Conservation (phyloP, 1,284 basidiomycete genomes). For the Porogramme epimiltina region DNA sequence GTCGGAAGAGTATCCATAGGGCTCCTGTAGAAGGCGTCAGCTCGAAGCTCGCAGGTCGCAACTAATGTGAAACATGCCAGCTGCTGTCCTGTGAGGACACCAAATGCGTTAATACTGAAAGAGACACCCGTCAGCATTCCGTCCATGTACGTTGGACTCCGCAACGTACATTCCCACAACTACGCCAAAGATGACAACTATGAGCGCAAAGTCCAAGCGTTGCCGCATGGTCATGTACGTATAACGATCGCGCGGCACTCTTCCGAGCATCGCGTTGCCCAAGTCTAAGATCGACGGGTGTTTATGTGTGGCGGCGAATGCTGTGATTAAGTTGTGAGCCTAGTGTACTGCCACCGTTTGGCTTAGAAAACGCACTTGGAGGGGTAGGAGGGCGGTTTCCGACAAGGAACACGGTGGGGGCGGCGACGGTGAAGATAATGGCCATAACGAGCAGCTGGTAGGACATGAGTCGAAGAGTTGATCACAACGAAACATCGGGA, state of each 20-base stretch:
- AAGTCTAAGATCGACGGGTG: conserved; percentile 54
- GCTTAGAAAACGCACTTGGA: conserved; percentile 56
- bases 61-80: conserved; percentile 46
- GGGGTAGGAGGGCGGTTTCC: conserved; percentile 52
- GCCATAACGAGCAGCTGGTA: conserved; percentile 67
- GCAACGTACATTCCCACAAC: conserved; percentile 56
- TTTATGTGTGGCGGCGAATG: conserved; percentile 63
- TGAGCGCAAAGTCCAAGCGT: conserved; percentile 66
- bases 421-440: conserved; percentile 64
- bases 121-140: too few species aligned
- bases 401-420: conserved; percentile 61
- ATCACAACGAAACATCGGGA: background rate
- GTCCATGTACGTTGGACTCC: background rate
- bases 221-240: conserved; percentile 63
- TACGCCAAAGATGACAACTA: conserved; percentile 61
- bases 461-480: background rate
- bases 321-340: conserved; percentile 36
- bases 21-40: conserved; percentile 45
- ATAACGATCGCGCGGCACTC: conserved; percentile 37
- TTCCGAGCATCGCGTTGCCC: conserved; percentile 56
- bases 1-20: conserved; percentile 69
- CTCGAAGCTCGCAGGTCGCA: background rate
- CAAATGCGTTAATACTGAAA: conserved; percentile 51
- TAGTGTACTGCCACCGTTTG: background rate
- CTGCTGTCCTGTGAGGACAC: conserved; percentile 66